Conservation (phyloP, 768 basidiomycete species). For the Astraeus odoratus region DNA sequence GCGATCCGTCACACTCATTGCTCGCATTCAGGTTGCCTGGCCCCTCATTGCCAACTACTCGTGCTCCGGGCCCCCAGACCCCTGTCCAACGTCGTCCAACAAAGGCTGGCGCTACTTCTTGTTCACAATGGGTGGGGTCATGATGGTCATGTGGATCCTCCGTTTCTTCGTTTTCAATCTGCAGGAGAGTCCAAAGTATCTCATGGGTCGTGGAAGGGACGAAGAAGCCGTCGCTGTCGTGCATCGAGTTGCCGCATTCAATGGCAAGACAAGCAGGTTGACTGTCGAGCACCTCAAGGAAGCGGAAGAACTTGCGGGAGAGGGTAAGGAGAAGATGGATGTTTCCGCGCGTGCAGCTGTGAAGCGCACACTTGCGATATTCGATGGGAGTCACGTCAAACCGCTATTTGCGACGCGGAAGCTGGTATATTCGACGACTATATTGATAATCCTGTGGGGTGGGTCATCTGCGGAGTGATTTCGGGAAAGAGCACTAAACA, state of each 20-base stretch:
- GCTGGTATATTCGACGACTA: slow-evolving; percentile 42
- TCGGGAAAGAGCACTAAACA: not conserved
- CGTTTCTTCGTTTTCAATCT: slow-evolving; percentile 64
- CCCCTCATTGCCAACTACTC: slow-evolving; percentile 63
- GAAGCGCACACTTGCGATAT: slow-evolving; percentile 31
- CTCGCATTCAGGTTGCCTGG: slow-evolving; percentile 77
- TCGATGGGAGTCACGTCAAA: slow-evolving; percentile 37
- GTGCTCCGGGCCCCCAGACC: slow-evolving; percentile 40
- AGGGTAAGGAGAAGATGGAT: slow-evolving; percentile 20
- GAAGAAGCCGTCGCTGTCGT: slow-evolving; percentile 57
- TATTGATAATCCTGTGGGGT: slow-evolving; percentile 50
- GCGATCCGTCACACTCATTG: too few relatives aligned
- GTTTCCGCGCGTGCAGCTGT: slow-evolving; percentile 32
- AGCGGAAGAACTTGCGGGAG: slow-evolving; percentile 9
- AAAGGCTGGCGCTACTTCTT: slow-evolving; percentile 74
- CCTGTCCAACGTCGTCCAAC: slow-evolving; percentile 49
- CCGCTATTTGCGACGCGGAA: slow-evolving; percentile 45
- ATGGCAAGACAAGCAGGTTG: slow-evolving; percentile 43
- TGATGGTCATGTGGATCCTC: slow-evolving; percentile 52
- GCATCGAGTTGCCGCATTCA: slow-evolving; percentile 54
- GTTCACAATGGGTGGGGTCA: slow-evolving; percentile 65
- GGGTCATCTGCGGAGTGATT: slow-evolving; percentile 1
- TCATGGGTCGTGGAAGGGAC: slow-evolving; percentile 62
- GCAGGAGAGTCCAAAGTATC: slow-evolving; percentile 65
- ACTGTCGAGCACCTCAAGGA: slow-evolving; percentile 43